A percentile compares a stretch with the other conserved stretches of the same genome.
These are phyloP conservation scores for Calocera cornea DNA, from an alignment of 768 basidiomycete genomes.

Conservation along the genomic window DNA sequence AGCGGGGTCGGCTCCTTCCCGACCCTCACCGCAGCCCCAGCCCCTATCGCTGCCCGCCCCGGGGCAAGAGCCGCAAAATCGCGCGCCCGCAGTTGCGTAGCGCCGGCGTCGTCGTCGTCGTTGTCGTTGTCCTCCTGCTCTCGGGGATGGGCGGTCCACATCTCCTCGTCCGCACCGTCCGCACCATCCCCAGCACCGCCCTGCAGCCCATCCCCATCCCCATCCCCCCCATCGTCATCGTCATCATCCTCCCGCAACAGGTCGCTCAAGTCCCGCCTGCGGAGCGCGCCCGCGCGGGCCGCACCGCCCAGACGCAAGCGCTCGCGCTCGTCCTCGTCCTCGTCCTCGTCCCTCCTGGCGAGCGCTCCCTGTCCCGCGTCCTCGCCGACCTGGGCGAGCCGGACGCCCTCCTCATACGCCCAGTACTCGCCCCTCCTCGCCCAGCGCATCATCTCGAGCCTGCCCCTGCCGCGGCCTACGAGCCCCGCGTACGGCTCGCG, in stretches of 20 bases:
- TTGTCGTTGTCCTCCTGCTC: neutral
- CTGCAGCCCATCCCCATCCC: neutral
- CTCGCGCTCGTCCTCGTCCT: neutral
- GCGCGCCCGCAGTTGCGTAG: neutral
- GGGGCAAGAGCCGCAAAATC: neutral
- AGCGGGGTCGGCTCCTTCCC: neutral
- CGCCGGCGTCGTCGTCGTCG: neutral
- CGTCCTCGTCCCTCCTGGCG: neutral
- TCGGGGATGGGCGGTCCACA: neutral
- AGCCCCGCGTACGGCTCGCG: constrained; percentile 28
- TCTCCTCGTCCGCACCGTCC: neutral
- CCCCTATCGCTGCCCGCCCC: neutral
- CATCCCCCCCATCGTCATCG: neutral
- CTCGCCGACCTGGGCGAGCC: constrained; percentile 17
- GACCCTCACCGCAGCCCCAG: no score
- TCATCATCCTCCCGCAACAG: neutral
- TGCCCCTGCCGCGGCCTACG: constrained; percentile 7
- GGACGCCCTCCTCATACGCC: constrained; percentile 26
- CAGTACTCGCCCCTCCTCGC: constrained; percentile 26
- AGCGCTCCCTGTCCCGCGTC: constrained; percentile 3
- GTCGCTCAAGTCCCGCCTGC: no score
- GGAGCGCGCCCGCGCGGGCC: no score
- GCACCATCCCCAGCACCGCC: neutral
- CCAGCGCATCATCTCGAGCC: constrained; percentile 27
- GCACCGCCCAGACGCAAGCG: neutral